phyloP scores from a whole-genome alignment of 169 alveolate species.

The Cystoisospora suis region DNA sequence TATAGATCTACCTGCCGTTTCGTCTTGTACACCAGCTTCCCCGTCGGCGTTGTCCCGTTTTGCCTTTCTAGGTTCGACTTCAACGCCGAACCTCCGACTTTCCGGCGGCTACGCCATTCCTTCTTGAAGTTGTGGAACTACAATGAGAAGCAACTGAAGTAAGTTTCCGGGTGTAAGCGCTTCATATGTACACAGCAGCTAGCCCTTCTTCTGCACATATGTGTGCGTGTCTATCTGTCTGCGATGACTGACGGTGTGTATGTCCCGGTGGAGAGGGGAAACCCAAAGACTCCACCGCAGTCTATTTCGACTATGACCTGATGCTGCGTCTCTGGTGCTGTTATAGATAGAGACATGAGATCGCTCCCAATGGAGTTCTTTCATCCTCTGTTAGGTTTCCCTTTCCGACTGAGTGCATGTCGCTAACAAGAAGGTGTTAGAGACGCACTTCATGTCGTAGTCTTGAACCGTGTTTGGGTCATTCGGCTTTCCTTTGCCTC shows the following conservation, averaged over 20 bases:
- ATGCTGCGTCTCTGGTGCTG: background rate
- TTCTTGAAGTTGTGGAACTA: conserved; percentile 61
- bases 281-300: no score
- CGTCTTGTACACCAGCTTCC: no score
- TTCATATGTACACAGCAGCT: background rate
- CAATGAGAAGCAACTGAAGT: conserved; percentile 47
- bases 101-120: conserved; percentile 59
- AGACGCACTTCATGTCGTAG: no score
- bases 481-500: no score
- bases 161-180: background rate
- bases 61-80: background rate
- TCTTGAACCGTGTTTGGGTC: no score
- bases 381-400: no score
- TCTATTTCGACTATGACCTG: background rate
- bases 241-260: background rate
- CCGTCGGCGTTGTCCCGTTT: no score
- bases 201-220: background rate
- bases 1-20: no score
- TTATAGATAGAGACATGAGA: no score
- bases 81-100: conserved; percentile 50
- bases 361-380: no score
- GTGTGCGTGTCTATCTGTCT: background rate
- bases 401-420: no score
- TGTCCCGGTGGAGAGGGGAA: background rate
- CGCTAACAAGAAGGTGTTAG: no score